These are phyloP conservation scores for Glarea lozoyensis DNA, from an alignment of 495 filamentous ascomycete genomes.

Conservation along the genomic window DNA sequence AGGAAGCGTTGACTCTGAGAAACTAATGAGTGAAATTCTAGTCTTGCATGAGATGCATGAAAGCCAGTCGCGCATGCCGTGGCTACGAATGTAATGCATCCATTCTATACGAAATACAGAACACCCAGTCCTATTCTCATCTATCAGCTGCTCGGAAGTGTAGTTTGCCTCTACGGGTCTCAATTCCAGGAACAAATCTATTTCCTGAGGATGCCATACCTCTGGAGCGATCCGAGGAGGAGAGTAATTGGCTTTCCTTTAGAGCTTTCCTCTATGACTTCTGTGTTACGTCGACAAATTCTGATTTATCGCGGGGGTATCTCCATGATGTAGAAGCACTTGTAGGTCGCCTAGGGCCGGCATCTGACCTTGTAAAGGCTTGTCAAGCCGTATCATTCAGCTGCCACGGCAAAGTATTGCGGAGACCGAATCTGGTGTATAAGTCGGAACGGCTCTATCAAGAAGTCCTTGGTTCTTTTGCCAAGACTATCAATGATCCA, in stretches of 20 bases:
- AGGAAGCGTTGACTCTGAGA: not conserved
- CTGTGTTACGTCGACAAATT: slow-evolving; percentile 17
- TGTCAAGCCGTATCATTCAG: slow-evolving; percentile 24
- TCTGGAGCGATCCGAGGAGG: slow-evolving; percentile 16
- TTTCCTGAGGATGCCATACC: slow-evolving; percentile 17
- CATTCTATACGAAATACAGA: slow-evolving; percentile 14
- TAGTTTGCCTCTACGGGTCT: slow-evolving; percentile 17
- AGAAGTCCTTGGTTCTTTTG: slow-evolving; percentile 20
- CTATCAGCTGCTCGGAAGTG: slow-evolving; percentile 25
- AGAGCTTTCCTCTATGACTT: slow-evolving; percentile 28
- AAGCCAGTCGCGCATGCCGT: slow-evolving; percentile 22
- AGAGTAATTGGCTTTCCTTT: slow-evolving; percentile 20
- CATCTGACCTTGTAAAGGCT: slow-evolving; percentile 23
- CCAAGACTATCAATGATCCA: slow-evolving; percentile 13
- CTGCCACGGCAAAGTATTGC: slow-evolving; percentile 21
- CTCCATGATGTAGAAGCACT: slow-evolving; percentile 23
- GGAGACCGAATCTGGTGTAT: slow-evolving; percentile 15
- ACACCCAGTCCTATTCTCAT: not conserved
- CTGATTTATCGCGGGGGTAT: slow-evolving; percentile 20
- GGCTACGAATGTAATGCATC: slow-evolving; percentile 22
- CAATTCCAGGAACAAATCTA: slow-evolving; percentile 14
- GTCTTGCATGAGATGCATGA: slow-evolving; percentile 27
- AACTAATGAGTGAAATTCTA: slow-evolving; percentile 1
- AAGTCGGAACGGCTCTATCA: slow-evolving; percentile 23
- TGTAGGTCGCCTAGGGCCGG: slow-evolving; percentile 11